These are phyloP conservation scores for Lecanicillium sp. DNA, from an alignment of 2,329 filamentous ascomycete species.

Conservation along the genomic window DNA sequence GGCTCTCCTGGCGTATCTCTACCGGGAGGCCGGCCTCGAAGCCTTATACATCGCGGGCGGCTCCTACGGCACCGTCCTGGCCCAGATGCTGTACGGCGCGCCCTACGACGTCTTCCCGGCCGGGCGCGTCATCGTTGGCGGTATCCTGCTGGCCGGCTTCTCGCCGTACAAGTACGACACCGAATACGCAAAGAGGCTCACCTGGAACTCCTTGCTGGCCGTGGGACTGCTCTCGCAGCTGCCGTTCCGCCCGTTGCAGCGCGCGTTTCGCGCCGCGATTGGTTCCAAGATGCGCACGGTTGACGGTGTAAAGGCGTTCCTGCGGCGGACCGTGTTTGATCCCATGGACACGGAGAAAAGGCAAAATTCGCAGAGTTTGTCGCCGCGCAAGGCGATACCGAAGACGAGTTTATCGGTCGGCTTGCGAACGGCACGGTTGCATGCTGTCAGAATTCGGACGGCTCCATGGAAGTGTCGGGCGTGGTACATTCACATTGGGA, in stretches of 20 bases:
- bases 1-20: constrained; percentile 16
- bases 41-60: constrained; percentile 18
- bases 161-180: constrained; percentile 18
- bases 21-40: constrained; percentile 15
- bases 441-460: constrained; percentile 19
- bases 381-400: constrained; percentile 7
- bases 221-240: constrained; percentile 16
- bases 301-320: constrained; percentile 16
- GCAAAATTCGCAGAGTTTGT: constrained; percentile 9
- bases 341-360: constrained; percentile 17
- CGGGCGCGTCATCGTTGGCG: constrained; percentile 17
- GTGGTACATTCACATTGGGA: constrained; percentile 21
- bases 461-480: constrained; percentile 21
- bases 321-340: constrained; percentile 13
- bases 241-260: constrained; percentile 17
- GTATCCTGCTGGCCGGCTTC: constrained; percentile 18
- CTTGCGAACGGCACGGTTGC: constrained; percentile 15
- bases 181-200: constrained; percentile 16
- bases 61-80: constrained; percentile 20
- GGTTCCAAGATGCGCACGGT: constrained; percentile 14
- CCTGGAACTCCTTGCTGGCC: constrained; percentile 18
- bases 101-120: constrained; percentile 18
- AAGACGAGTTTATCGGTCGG: constrained; percentile 11
- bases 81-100: constrained; percentile 21
- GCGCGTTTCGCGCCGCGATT: constrained; percentile 12